Evolutionary conservation across 2,329 filamentous ascomycete genomes (phyloP), one percentile per base, ranked within the genome.

Genomic region (Akanthomyces dipterigenus): DNA sequence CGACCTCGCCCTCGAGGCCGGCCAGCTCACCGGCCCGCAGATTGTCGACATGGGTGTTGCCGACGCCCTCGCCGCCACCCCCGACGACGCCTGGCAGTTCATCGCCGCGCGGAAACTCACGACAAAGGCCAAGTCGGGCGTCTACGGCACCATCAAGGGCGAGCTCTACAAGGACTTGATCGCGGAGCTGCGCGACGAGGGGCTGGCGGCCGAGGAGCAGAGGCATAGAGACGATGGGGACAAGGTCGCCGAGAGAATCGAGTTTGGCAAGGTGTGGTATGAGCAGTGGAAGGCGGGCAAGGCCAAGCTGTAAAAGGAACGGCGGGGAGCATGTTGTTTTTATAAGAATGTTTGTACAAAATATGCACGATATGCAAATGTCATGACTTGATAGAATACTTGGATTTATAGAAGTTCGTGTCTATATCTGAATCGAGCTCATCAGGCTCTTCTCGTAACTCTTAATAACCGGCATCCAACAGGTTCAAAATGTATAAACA

Each of bases 151-250:
- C 60, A 75, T 95, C 70, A 93, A 92, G 79, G 77, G 80, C 64
- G 90, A 93, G 75, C 88, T 93, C 84, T 91, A 88, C 72, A 79
- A 84, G 24, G 85, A 89, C 70, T 82, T 84, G 7, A 70, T 91
- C 38, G 80, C 72, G 18, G 77, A 85, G 67, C 71, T 92, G 65
- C 81, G 81, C 61, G 76, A 76, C 3, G 77, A 82, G 61, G 75
- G 75, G 31, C 76, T 80, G 66, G 82, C 79, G 34, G 71, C 69
- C 38, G 78, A 80, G 64, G 80, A 85, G 68, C 76, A 76, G 67
- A 74, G 79, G 56, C 81, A 80, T 67, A 76, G 77, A 50, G 73
- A 73, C 12, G 65, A 71, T 56, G 69, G 73, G 64, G 71, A 72
- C 65, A 72, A 69, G 54, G 78, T 78, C 62, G 71, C 72, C 3